A percentile compares a stretch with the other conserved stretches of the same genome.
Evolutionary conservation across 768 basidiomycete species (phyloP).

Genomic region (Clitopilus hobsonii): DNA sequence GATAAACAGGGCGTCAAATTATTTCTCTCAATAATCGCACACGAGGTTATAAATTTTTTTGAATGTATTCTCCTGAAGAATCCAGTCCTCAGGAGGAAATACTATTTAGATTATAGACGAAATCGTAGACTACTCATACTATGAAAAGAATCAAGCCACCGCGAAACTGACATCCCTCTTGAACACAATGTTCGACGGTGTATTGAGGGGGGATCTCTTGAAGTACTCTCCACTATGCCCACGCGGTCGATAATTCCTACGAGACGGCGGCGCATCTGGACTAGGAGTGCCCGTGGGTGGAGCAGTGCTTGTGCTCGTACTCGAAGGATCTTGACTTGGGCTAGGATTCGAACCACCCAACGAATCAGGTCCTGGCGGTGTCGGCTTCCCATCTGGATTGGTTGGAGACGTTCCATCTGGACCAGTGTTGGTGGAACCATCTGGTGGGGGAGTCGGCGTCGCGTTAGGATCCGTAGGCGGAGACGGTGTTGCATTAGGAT

Average conservation of each 20-base stretch:
- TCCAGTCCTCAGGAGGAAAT: neutral
- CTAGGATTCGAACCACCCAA: too few relatives aligned
- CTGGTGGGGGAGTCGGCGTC: neutral
- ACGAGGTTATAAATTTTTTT: neutral
- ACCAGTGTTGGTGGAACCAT: neutral
- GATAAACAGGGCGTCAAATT: too few relatives aligned
- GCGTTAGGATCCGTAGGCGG: neutral
- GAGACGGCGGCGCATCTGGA: neutral
- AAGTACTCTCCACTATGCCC: neutral
- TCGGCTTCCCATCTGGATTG: neutral
- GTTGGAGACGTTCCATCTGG: neutral
- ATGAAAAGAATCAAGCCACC: neutral
- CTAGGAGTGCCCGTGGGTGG: neutral
- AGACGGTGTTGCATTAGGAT: neutral
- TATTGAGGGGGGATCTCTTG: neutral
- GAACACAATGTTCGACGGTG: neutral
- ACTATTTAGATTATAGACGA: neutral
- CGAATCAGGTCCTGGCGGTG: neutral
- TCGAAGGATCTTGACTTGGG: too few relatives aligned
- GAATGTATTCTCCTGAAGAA: neutral
- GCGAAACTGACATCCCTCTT: neutral
- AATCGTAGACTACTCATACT: neutral
- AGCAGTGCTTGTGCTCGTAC: too few relatives aligned
- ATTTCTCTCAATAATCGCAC: too few relatives aligned
- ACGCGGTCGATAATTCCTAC: neutral